These are phyloP conservation scores for Ophiostoma tasmaniense DNA, from an alignment of 2,329 filamentous ascomycete genomes.

Conservation along the genomic window DNA sequence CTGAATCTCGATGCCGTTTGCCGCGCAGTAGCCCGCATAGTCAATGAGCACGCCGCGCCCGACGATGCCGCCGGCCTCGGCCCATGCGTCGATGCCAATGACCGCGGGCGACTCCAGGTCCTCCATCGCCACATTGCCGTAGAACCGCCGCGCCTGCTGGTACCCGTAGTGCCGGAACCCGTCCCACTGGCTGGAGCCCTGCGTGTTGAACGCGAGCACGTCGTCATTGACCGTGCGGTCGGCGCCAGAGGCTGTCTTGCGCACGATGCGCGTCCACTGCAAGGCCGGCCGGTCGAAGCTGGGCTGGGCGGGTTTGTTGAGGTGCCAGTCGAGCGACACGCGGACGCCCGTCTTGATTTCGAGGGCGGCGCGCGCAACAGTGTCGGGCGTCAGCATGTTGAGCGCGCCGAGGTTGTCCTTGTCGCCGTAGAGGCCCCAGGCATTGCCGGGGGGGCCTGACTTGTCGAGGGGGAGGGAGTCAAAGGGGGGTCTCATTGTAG, in stretches of 20 bases:
- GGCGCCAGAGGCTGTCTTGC: slow-evolving; percentile 14
- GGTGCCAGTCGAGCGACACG: slow-evolving; percentile 52
- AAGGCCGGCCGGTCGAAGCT: slow-evolving; percentile 41
- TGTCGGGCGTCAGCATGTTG: slow-evolving; percentile 22
- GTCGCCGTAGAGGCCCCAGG: slow-evolving; percentile 42
- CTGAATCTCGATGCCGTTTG: background rate
- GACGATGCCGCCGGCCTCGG: background rate
- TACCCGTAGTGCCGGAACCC: slow-evolving; percentile 36
- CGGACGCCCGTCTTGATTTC: slow-evolving; percentile 48
- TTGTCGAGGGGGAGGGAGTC: slow-evolving; percentile 21
- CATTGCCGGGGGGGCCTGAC: slow-evolving; percentile 24
- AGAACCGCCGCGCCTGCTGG: slow-evolving; percentile 17
- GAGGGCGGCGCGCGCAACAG: slow-evolving; percentile 27
- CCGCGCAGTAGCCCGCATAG: background rate
- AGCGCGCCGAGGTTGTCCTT: slow-evolving; percentile 33
- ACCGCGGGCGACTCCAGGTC: slow-evolving; percentile 12
- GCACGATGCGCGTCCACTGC: slow-evolving; percentile 25
- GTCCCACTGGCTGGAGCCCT: slow-evolving; percentile 42
- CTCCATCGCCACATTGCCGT: slow-evolving; percentile 12
- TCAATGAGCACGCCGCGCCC: background rate
- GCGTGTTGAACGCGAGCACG: slow-evolving; percentile 38
- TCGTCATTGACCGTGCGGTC: slow-evolving; percentile 41
- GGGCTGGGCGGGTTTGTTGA: slow-evolving; percentile 37
- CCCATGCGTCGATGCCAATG: background rate
- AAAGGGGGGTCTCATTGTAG: slow-evolving; percentile 20